These are phyloP conservation scores for Carex kokanica DNA, from an alignment of 176 grass and related monocot genomes.

Conservation along the genomic window DNA sequence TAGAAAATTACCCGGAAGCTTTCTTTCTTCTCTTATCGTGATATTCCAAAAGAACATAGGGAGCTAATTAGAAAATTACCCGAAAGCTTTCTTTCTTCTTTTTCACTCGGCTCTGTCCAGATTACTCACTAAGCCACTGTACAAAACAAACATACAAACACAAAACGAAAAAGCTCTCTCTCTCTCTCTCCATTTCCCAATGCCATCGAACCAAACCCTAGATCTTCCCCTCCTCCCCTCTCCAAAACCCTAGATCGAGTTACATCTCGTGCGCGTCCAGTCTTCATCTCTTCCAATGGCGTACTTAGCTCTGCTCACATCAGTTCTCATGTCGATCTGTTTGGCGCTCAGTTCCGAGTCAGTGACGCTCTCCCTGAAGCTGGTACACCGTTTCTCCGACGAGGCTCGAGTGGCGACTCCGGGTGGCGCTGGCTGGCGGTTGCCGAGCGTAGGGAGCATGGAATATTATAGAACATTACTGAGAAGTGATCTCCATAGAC, in stretches of 20 bases:
- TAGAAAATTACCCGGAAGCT: conserved; percentile 6
- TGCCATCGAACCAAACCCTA: conserved; percentile 38
- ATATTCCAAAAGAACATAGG: not conserved
- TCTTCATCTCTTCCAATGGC: conserved; percentile 22
- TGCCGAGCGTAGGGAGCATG: conserved; percentile 60
- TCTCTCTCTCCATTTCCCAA: conserved; percentile 30
- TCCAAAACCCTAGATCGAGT: conserved; percentile 46
- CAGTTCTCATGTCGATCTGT: conserved; percentile 19
- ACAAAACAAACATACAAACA: conserved; percentile 22
- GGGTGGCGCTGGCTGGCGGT: conserved; percentile 28
- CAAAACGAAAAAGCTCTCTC: conserved; percentile 10
- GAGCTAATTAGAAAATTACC: not conserved
- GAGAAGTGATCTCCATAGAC: conserved; percentile 63
- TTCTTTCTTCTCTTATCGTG: not conserved
- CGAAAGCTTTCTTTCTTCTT: conserved; percentile 4
- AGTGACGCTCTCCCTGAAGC: conserved; percentile 43
- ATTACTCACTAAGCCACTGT: not conserved
- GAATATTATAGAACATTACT: conserved; percentile 67
- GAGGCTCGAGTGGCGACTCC: conserved; percentile 43
- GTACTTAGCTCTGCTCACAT: conserved; percentile 8
- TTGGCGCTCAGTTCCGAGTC: conserved; percentile 4
- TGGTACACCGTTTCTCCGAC: conserved; percentile 87
- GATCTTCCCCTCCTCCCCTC: conserved; percentile 45
- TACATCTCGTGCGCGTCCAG: not conserved
- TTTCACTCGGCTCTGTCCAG: conserved; percentile 16